Base-by-base conservation (phyloP, 108 stramenopile genomes). In the Fragilariopsis cylindrus region DNA sequence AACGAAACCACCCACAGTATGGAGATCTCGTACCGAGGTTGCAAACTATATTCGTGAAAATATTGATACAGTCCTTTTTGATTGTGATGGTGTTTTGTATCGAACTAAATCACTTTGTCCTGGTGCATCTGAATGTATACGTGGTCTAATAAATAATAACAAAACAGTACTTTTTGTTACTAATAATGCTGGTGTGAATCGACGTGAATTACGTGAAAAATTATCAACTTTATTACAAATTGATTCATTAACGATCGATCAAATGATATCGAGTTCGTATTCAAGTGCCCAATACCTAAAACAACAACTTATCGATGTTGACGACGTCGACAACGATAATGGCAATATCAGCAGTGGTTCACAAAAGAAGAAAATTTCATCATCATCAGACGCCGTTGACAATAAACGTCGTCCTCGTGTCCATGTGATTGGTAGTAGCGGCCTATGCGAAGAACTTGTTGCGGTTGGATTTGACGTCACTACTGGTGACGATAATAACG, bases 51-150 rank as follows among this genome's bases (percentile, higher is more conserved):
- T 85, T 5, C 39, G 75, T 5, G 74, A 84, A 30, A 55, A 85
- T 48, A 81, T 92, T 21, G 81, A 90, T 30, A 81, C 84, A 18
- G 82, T 91, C 65, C 67, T 96, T 48, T 91, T 96, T 65, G 95
- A 96, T 77, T 93, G 92, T 70, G 95, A 96, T 57, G 95, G 95
- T 21, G 92, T 93, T 3, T 70, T 96, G 46, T 96, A 92, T 74
- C 79, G 92, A 71, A 89, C 91, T 0, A 70, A 75, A 6, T 83
- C 88, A 71, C 74, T 77, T 21, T 84, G 87, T 64, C 91, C 93
- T 19, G 81, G 74, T 18, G 88, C 91, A 8, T 57, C 83, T 4
- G 74, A 85, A 64, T 77, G 89, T 49, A 73, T 92, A n/a, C 52
- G 76, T 73, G 57, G 47, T 47, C 56, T 93, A 8, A 60, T 81